Base-by-base conservation (phyloP, 1,284 basidiomycete species). In the Ceratobasidium sp. region DNA sequence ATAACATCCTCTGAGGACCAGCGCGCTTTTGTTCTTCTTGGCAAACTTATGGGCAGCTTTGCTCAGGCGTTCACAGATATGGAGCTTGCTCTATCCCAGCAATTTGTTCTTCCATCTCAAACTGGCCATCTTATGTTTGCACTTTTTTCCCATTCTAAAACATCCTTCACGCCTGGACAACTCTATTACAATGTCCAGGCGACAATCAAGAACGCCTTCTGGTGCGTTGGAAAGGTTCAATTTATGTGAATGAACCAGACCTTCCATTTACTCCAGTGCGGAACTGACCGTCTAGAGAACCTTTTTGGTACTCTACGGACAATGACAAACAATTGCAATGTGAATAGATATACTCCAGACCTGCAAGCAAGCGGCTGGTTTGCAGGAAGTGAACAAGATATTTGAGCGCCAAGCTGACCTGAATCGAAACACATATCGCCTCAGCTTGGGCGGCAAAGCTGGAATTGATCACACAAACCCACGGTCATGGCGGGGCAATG, bases 211-310 rank as follows among this genome's bases (percentile, higher is more conserved):
- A 79, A 77, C 35, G 62, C 61, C 4, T 38, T 76, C 13, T 79
- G 79, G 54, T 77, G 74, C 54, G 57, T 78, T 3, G 76, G 77
- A 2, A 79, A 79, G 47, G 78, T 78, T 41, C 75, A 79, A 71
- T 1, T 55, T 0, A 35, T 78, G 5, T 76, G 79, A 32, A 50
- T 61, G 0, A 70, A 5, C 0, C 38, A 54, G 9, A 46, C 63
- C 0, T 77, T 79, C 64, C 76, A 77, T 49, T 30, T 78, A 14
- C 76, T 76, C n/a, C 50, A 73, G 23, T 28, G 41, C 21, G 79
- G 79, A 1, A 75, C 76, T 26, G 77, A 79, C 49, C 58, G 72
- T 0, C 57, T 79, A 0, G 79, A 80, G 67, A 49, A 23, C 0
- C 57, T 75, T 0, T 79, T 80, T 73, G 76, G 78, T 0, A 50